Percentiles rank a stretch among this genome's conserved stretches.
Conservation (phyloP, 179 eudicot species). For the Beta lomatogona region DNA sequence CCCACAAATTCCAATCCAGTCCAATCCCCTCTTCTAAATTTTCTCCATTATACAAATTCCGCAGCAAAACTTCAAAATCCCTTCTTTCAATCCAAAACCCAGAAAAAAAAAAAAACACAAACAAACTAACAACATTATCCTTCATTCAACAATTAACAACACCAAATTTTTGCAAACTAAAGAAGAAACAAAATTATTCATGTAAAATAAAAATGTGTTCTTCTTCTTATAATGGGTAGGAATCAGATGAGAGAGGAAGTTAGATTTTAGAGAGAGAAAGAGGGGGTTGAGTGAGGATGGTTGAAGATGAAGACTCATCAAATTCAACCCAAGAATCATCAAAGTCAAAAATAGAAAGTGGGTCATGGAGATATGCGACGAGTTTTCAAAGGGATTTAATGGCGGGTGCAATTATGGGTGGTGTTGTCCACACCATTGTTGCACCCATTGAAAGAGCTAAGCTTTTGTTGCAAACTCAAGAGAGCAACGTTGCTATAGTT, state of each 20-base stretch:
- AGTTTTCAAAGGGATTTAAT: conserved; percentile 81
- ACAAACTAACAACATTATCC: not conserved
- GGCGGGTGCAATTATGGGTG: conserved; percentile 95
- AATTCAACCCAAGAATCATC: conserved; percentile 21
- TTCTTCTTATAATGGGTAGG: not conserved
- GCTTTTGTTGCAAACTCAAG: conserved; percentile 91
- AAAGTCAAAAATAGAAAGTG: conserved; percentile 29
- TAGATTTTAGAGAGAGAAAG: not conserved
- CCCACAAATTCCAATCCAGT: not conserved
- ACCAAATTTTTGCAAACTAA: not conserved
- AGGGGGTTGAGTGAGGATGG: not conserved
- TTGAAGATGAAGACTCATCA: conserved; percentile 23
- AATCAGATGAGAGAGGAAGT: not conserved
- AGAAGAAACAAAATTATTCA: not conserved
- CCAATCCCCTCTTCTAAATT: not conserved
- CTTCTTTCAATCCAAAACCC: not conserved
- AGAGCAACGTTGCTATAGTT: conserved; percentile 81
- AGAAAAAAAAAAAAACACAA: not conserved
- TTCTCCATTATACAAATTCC: not conserved
- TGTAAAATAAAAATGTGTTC: not conserved
- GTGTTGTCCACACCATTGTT: conserved; percentile 89
- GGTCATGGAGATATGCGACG: conserved; percentile 38
- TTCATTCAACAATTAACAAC: not conserved
- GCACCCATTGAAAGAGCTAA: conserved; percentile 96
- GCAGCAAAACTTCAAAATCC: not conserved